phyloP scores from a whole-genome alignment of 345 rosid genomes.

The Salix caprea region DNA sequence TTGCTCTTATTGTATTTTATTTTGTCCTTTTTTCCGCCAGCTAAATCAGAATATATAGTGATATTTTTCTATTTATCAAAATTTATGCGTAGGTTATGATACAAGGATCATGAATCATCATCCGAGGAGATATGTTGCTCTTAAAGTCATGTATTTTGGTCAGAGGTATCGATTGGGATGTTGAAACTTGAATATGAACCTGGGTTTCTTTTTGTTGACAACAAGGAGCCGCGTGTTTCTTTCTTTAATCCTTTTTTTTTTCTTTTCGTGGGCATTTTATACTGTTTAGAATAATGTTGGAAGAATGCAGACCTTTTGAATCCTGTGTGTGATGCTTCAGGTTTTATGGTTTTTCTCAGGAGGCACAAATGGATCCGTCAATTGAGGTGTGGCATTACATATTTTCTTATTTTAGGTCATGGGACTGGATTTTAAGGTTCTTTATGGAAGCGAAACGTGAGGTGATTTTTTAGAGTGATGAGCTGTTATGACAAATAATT shows the following conservation, averaged over 20 bases:
- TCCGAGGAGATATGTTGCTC: conserved; percentile 64
- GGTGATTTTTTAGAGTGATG: neutral
- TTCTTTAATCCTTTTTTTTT: neutral
- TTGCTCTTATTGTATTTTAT: no score
- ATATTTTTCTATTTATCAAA: neutral
- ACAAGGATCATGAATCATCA: conserved; percentile 28
- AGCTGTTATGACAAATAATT: neutral
- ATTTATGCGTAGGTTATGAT: conserved; percentile 12
- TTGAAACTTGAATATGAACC: neutral
- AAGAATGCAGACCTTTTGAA: neutral
- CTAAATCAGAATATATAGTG: neutral
- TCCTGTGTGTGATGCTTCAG: conserved; percentile 34
- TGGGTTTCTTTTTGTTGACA: neutral
- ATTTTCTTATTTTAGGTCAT: neutral
- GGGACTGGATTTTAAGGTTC: neutral
- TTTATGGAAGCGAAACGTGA: neutral
- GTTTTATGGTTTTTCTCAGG: conserved; percentile 88
- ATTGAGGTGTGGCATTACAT: conserved; percentile 54
- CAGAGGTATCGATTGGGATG: conserved; percentile 46
- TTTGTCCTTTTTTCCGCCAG: neutral
- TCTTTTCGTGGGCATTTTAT: neutral
- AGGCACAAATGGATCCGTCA: conserved; percentile 89
- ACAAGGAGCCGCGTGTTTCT: neutral
- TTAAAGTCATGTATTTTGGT: conserved; percentile 90
- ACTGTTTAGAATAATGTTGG: conserved; percentile 1